Conservation (phyloP, 2,329 filamentous ascomycete genomes). For the Lasiodiplodia sp. region DNA sequence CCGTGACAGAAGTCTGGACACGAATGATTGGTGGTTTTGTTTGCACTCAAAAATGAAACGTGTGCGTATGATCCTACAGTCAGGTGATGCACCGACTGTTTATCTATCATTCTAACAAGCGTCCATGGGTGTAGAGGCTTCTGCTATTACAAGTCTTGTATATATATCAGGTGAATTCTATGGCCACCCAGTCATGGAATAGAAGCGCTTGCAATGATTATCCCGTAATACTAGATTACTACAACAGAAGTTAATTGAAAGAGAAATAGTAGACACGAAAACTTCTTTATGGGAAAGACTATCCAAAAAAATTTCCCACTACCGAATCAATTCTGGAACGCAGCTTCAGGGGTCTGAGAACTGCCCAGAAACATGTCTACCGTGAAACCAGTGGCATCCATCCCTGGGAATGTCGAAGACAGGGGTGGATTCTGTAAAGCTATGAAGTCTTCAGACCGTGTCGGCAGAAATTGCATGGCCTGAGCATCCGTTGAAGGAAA, state of each 20-base stretch:
- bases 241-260: background rate
- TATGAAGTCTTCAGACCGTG: background rate
- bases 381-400: background rate
- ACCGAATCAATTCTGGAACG: background rate
- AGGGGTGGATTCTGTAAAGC: background rate
- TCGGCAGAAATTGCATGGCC: background rate
- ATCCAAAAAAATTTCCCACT: background rate
- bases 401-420: accelerated
- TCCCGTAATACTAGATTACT: no score
- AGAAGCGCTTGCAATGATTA: no score
- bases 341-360: background rate
- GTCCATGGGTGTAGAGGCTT: no score
- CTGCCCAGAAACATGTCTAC: background rate
- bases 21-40: no score
- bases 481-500: background rate
- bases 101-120: no score
- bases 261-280: accelerated
- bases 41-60: no score
- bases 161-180: no score
- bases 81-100: no score
- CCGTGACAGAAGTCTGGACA: no score
- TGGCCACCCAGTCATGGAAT: no score
- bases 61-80: no score
- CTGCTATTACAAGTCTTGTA: no score
- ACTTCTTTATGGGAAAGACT: background rate